Evolutionary conservation across 225 moss, liverwort and hornwort genomes (phyloP), one percentile per base, ranked within the genome.

Genomic region (Bryum argenteum): DNA sequence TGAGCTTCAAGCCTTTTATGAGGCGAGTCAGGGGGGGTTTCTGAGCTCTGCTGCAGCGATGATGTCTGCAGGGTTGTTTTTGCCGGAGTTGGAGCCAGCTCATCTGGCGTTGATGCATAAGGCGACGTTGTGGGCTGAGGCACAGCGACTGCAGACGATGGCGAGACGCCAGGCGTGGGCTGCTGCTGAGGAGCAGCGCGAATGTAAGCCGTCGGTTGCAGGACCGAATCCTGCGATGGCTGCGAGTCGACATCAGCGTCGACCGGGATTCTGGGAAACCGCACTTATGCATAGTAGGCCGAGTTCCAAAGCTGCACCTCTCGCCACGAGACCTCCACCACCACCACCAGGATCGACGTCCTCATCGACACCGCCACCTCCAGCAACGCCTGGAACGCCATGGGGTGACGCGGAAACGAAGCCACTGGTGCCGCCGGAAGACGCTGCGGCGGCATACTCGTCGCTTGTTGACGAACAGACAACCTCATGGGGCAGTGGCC

Each of bases 261-360:
- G 78, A 33, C 82, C 82, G 0, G 82, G 85, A 6, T 85, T 85
- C 65, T 85, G 85, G 85, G 85, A 85, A 41, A 82, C 85, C 13
- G 85, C 85, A 0, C 76, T 85, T 19, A 82, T 82, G 82, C 79
- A 85, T 63, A 85, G 82, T 58, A 61, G 85, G 52, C 84, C 79
- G 13, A 84, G 66, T 45, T 61, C 28, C 7, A 77, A 70, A 70
- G 9, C 51, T 15, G 24, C 66, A 33, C 33, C 33, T 33, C 33
- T 33, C 33, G 33, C 33, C 7, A 33, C 33, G 33, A 33, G 33
- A 33, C 33, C 33, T 33, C 33, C 33, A n/a, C 44, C 44, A 0
- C 48, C 16, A 8, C 48, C 5, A 9, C 61, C 17, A 11, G 69
- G 63, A 6, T 61, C 38, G 23, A 70, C 75, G 4, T 65, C 72